phyloP scores from a whole-genome alignment of 1,284 basidiomycete species.

The Wallemia ichthyophaga region DNA sequence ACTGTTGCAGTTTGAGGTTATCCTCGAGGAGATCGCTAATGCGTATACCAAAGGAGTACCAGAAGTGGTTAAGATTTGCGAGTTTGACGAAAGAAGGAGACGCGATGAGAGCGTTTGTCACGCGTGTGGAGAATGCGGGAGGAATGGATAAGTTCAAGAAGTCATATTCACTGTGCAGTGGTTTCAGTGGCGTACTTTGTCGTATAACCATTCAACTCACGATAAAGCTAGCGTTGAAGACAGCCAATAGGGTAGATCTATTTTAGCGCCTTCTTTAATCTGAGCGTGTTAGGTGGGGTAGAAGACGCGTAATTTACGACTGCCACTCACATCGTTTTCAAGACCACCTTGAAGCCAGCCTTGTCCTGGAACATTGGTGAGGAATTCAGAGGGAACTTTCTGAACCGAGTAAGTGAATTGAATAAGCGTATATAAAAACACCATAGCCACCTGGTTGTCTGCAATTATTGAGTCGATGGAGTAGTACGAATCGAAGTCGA shows the following conservation, averaged over 20 bases:
- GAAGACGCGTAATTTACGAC: too few species aligned
- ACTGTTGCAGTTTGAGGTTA: not conserved
- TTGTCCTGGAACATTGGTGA: slow-evolving; percentile 48
- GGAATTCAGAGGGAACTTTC: slow-evolving; percentile 75
- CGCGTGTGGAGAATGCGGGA: slow-evolving; percentile 35
- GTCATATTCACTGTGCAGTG: slow-evolving; percentile 22
- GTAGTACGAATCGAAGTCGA: slow-evolving; percentile 60
- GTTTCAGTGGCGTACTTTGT: slow-evolving; percentile 2
- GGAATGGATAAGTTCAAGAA: slow-evolving; percentile 64
- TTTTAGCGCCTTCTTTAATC: slow-evolving; percentile 41
- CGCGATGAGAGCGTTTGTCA: slow-evolving; percentile 54
- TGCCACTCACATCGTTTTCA: slow-evolving; percentile 32
- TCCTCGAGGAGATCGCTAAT: slow-evolving; percentile 58
- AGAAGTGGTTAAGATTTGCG: slow-evolving; percentile 41
- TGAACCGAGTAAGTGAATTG: slow-evolving; percentile 13
- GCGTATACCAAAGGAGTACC: slow-evolving; percentile 63
- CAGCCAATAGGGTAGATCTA: slow-evolving; percentile 59
- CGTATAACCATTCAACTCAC: slow-evolving; percentile 20
- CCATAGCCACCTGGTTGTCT: slow-evolving; percentile 39
- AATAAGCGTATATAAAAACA: not conserved
- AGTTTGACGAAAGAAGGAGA: slow-evolving; percentile 50
- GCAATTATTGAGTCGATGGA: slow-evolving; percentile 60
- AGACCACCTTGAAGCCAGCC: slow-evolving; percentile 58
- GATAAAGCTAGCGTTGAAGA: slow-evolving; percentile 50
- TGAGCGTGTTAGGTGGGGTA: slow-evolving; percentile 15